These are phyloP conservation scores for Arthrobotrys iridis DNA, from an alignment of 2,329 filamentous ascomycete species.

Conservation along the genomic window DNA sequence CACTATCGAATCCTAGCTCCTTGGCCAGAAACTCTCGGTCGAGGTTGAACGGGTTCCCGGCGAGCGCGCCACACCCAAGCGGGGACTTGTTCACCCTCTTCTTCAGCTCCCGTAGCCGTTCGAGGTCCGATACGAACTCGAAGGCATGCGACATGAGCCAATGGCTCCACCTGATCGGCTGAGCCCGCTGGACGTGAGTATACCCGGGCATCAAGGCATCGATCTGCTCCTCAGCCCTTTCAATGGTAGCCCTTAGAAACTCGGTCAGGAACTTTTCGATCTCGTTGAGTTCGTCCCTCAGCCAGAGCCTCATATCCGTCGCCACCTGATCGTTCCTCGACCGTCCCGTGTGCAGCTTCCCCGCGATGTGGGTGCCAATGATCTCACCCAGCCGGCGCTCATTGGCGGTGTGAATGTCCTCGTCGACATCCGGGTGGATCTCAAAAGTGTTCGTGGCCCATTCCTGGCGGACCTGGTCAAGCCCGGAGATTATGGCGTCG, in stretches of 20 bases:
- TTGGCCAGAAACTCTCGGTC: slow-evolving; percentile 80
- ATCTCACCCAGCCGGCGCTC: slow-evolving; percentile 81
- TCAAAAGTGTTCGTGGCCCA: slow-evolving; percentile 67
- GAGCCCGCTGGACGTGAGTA: slow-evolving; percentile 83
- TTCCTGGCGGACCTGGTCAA: slow-evolving; percentile 69
- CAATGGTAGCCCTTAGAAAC: slow-evolving; percentile 75
- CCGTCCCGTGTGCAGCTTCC: slow-evolving; percentile 88
- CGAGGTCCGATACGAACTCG: slow-evolving; percentile 77
- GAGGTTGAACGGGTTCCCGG: slow-evolving; percentile 83
- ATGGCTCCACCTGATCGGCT: slow-evolving; percentile 82
- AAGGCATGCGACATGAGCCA: slow-evolving; percentile 81
- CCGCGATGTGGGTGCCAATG: slow-evolving; percentile 83
- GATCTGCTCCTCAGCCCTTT: slow-evolving; percentile 77
- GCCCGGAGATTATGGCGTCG: slow-evolving; percentile 75
- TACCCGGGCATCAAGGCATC: slow-evolving; percentile 86
- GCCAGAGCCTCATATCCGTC: slow-evolving; percentile 89
- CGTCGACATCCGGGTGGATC: slow-evolving; percentile 68
- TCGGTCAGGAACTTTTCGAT: slow-evolving; percentile 75
- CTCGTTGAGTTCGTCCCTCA: slow-evolving; percentile 76
- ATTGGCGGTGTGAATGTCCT: slow-evolving; percentile 76
- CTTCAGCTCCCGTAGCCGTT: slow-evolving; percentile 78
- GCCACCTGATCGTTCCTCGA: slow-evolving; percentile 91
- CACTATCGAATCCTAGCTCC: slow-evolving; percentile 80
- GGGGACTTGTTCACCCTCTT: slow-evolving; percentile 77
- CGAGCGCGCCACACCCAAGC: slow-evolving; percentile 79